Evolutionary conservation across 345 rosid species (phyloP), one percentile per base, ranked within the genome.

Genomic region (Eucalyptus curtisii): DNA sequence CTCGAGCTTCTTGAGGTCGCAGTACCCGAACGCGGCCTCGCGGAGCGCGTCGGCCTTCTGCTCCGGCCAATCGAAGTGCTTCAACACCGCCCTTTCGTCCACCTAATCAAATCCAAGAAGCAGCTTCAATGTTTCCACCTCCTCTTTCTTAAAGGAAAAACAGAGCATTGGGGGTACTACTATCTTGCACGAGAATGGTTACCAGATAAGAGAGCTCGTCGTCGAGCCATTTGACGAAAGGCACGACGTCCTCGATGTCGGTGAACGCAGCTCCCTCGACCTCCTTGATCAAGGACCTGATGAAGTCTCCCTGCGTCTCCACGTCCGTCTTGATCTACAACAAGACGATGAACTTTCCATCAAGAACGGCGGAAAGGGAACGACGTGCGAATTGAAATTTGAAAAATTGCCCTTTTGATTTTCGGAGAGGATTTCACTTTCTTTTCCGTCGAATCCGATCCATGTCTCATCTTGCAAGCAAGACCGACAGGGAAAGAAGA

Each of bases 171-270:
- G 57, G 4, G 25, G 20, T 7, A 27, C 14, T 7, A 27, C 14
- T 7, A 49, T 13, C 30, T 12, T 5, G 49, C 42, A 42, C 4
- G 49, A 33, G 45, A 16, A 76, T 59, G 5, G 10, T 85, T 95
- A 97, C 99, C 94, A 97, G 87, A 90, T 95, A 96, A 47, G 99
- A 97, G 48, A 97, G 97, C 92, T 97, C 99, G 61, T 97, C 99
- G 81, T 97, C 99, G 20, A 96, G 97, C 99, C 99, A 98, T 89
- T 98, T 96, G 10, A 98, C 99, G 88, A 97, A 98, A 49, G 98
- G 96, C 47, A 98, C 98, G 61, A 96, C 99, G 88, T 98, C 99
- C 93, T 97, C 96, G 4, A 98, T 95, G 37, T 93, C 93, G 31
- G 95, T 88, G 90, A 96, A 97, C 81, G 95, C 97, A 52, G 98